Evolutionary conservation across 2,329 filamentous ascomycete genomes (phyloP).

Genomic region (Aspergillus nomiae): DNA sequence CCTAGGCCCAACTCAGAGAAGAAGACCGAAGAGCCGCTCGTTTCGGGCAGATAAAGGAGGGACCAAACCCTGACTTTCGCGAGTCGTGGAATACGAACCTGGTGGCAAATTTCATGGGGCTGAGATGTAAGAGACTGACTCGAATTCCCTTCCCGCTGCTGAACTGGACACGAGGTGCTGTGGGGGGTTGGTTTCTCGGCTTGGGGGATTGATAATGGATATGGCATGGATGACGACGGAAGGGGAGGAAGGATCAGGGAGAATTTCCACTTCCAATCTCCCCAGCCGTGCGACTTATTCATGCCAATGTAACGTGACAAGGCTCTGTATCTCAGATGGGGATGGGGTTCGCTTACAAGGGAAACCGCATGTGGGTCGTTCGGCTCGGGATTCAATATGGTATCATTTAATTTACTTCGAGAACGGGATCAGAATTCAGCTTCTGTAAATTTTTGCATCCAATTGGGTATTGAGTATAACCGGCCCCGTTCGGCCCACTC

Average conservation of each 20-base stretch:
- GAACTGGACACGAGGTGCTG: not conserved
- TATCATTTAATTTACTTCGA: not conserved
- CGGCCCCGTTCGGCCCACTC: not conserved
- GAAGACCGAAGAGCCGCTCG: not conserved
- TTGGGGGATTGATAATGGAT: not conserved
- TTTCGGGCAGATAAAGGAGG: no score
- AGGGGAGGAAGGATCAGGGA: not conserved
- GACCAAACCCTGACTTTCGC: no score
- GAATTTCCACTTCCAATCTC: not conserved
- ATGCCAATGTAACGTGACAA: not conserved
- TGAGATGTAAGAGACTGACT: not conserved
- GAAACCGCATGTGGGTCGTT: not conserved
- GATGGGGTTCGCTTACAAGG: not conserved
- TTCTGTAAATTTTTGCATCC: not conserved
- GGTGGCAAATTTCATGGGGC: not conserved
- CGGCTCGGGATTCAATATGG: not conserved
- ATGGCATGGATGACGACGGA: not conserved
- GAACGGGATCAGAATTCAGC: not conserved
- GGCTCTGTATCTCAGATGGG: not conserved
- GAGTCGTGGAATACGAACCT: not conserved
- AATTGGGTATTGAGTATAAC: not conserved
- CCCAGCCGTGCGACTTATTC: not conserved
- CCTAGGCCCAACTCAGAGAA: not conserved
- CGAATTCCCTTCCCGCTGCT: not conserved
- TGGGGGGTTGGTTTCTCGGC: not conserved